Percentiles rank a stretch among this genome's conserved stretches.
phyloP scores from a whole-genome alignment of 768 basidiomycete genomes.

The Pleurotus cornucopiae region DNA sequence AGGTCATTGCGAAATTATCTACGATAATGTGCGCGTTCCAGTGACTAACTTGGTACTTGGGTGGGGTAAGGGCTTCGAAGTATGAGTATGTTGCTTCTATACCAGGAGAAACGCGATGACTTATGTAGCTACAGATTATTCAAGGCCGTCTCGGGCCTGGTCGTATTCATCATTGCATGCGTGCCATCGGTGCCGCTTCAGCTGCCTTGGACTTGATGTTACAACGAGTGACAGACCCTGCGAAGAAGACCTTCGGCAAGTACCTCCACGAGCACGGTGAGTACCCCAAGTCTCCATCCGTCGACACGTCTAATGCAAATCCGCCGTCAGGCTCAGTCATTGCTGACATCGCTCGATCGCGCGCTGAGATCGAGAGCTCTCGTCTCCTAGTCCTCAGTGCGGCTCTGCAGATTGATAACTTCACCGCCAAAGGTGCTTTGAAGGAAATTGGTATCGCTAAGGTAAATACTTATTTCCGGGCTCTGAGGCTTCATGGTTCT shows the following conservation, averaged over 20 bases:
- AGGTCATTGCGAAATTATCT: constrained; percentile 94
- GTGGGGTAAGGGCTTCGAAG: constrained; percentile 95
- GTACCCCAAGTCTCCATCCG: neutral
- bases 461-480: constrained; percentile 33
- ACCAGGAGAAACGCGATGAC: too few species aligned
- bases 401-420: constrained; percentile 86
- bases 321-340: constrained; percentile 68
- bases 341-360: constrained; percentile 85
- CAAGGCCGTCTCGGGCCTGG: constrained; percentile 96
- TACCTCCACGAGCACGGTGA: constrained; percentile 84
- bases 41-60: constrained; percentile 79
- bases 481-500: neutral
- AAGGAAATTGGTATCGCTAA: constrained; percentile 99
- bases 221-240: constrained; percentile 85
- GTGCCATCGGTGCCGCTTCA: constrained; percentile 86
- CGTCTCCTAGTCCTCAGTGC: constrained; percentile 89
- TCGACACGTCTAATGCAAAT: neutral
- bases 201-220: constrained; percentile 85
- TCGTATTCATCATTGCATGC: constrained; percentile 97
- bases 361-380: constrained; percentile 89
- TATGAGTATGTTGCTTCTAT: constrained; percentile 35
- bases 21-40: constrained; percentile 91
- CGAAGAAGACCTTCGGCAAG: constrained; percentile 92
- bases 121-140: constrained; percentile 54
- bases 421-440: constrained; percentile 88